Evolutionary conservation across 176 grass and related monocot species (phyloP), one percentile per base, ranked within the genome.

Genomic region (Aegilops sharonensis): DNA sequence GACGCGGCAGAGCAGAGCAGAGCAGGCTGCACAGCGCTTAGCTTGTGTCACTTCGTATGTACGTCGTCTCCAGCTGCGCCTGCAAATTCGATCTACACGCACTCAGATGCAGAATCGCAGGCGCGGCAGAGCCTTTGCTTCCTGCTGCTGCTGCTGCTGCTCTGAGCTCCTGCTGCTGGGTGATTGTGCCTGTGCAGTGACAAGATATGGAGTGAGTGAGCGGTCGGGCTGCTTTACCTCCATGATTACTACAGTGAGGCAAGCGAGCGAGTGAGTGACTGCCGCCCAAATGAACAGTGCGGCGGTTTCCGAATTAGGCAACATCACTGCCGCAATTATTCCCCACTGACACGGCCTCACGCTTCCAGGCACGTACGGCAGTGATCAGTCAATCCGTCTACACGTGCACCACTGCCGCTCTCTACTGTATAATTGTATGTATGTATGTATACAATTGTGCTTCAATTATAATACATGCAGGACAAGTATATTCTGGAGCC

Each of bases 241-340:
- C 30, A 82, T 83, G 80, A 83, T 82, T 56, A 24, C 43, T 59
- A 59, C 54, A 59, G 54, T 3, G 52, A 56, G 17, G 1, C 17
- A 5, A 11, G 78, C 11, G 37, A 6, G 29, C 2, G 30, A 30
- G 35, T 23, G 68, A 30, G 35, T 40, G 68, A 9, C 60, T 24
- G 6, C 42, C 42, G 42, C 42, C 42, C 42, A 11, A 11, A 43
- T 43, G 78, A 2, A 23, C 57, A 80, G 37, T 64, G 57, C 25
- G 62, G 24, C 63, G 25, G 79, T 68, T 68, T 32, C 79, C 65
- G 27, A 68, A 69, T 82, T 23, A 82, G 43, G 80, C 45, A 82
- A 71, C 65, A 82, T 25, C 68, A 71, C 80, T 82, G 43, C 54
- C 64, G 20, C 45, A 57, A 71, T 82, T 82, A 71, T 27, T 71